These are phyloP conservation scores for Daldinia eschscholtzii DNA, from an alignment of 2,329 filamentous ascomycete species.

Conservation along the genomic window DNA sequence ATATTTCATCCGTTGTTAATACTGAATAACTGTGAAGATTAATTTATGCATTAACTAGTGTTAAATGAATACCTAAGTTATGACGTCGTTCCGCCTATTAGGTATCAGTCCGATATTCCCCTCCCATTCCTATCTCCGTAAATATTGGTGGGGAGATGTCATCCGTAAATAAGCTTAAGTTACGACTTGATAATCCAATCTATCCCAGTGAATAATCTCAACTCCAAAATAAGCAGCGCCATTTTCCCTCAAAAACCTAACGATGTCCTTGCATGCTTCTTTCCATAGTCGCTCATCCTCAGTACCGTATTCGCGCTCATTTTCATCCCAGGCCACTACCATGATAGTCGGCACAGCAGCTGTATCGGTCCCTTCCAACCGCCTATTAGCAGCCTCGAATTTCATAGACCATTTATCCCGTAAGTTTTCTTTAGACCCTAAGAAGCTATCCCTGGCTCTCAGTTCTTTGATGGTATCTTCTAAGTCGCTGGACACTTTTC, in stretches of 20 bases:
- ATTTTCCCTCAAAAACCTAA: slow-evolving; percentile 23
- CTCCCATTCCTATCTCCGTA: neutral
- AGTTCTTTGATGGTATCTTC: slow-evolving; percentile 23
- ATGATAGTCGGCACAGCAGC: slow-evolving; percentile 35
- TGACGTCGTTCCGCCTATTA: neutral
- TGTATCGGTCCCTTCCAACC: slow-evolving; percentile 9
- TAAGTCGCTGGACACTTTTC: slow-evolving; percentile 19
- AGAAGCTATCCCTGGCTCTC: slow-evolving; percentile 13
- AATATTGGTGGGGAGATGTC: too few species aligned
- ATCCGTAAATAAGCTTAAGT: slow-evolving; percentile 13
- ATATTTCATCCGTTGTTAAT: neutral
- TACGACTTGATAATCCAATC: slow-evolving; percentile 36
- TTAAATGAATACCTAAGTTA: neutral
- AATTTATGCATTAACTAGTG: neutral
- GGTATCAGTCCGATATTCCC: neutral
- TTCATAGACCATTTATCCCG: slow-evolving; percentile 30
- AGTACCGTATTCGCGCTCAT: slow-evolving; percentile 17
- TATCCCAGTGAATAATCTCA: slow-evolving; percentile 34
- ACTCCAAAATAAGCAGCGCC: slow-evolving; percentile 29
- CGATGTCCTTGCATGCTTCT: slow-evolving; percentile 25
- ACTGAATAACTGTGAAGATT: neutral
- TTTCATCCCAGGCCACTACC: slow-evolving; percentile 33
- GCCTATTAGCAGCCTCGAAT: slow-evolving; percentile 28
- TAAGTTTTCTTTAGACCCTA: slow-evolving; percentile 11
- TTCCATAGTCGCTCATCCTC: slow-evolving; percentile 27